These are phyloP conservation scores for Chytriomyces sp. DNA, from an alignment of 192 early-diverging fungal species.

Conservation along the genomic window DNA sequence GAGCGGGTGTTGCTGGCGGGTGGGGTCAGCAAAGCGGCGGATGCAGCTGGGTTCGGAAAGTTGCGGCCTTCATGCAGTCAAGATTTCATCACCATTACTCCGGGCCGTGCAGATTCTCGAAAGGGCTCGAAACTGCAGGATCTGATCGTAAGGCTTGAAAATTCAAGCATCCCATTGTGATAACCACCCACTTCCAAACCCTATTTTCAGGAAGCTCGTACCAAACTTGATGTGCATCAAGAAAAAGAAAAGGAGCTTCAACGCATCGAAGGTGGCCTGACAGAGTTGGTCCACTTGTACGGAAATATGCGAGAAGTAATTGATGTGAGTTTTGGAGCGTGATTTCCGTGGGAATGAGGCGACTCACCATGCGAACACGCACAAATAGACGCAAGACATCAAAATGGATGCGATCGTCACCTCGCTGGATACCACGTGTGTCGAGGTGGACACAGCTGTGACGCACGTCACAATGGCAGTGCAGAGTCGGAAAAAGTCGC, in stretches of 20 bases:
- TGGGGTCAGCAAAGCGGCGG: not conserved
- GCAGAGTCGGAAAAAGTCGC: slow-evolving; percentile 3
- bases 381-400: slow-evolving; percentile 13
- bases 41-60: not conserved
- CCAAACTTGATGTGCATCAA: slow-evolving; percentile 2
- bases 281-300: slow-evolving; percentile 20
- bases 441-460: not conserved
- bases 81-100: no score
- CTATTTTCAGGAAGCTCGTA: not conserved
- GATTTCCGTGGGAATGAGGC: not conserved
- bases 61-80: not conserved
- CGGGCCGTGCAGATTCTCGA: no score
- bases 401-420: slow-evolving; percentile 13
- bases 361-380: not conserved
- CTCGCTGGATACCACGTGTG: slow-evolving; percentile 12
- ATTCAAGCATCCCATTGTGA: not conserved
- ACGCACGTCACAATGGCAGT: not conserved
- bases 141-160: not conserved
- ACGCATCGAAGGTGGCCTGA: slow-evolving; percentile 18
- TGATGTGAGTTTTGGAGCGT: not conserved
- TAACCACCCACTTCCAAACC: no score
- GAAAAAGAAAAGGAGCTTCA: slow-evolving; percentile 15
- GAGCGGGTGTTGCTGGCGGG: not conserved
- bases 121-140: not conserved
- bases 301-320: slow-evolving; percentile 19